phyloP scores from a whole-genome alignment of 2,329 filamentous ascomycete genomes.

The Cercospora sp. region DNA sequence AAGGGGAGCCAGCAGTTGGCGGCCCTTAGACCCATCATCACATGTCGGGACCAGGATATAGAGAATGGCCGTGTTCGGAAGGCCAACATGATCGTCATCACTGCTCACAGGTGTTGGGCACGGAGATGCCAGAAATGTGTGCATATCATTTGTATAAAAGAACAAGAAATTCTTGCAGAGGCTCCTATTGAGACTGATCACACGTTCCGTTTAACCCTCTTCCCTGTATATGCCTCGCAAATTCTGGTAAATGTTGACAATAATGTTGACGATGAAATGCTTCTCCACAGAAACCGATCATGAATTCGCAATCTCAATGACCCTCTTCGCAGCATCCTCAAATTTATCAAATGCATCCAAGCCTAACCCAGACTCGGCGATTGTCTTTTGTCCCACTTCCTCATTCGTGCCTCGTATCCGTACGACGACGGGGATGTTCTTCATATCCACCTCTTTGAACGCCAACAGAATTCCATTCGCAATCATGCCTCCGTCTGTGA shows the following conservation, averaged over 20 bases:
- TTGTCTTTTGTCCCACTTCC: constrained; percentile 66
- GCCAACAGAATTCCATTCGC: constrained; percentile 71
- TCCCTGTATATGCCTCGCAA: neutral
- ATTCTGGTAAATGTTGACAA: neutral
- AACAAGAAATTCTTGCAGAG: neutral
- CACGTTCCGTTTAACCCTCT: neutral
- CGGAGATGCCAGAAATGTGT: neutral
- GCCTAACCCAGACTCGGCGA: constrained; percentile 65
- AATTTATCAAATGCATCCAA: constrained; percentile 73
- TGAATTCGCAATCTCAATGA: constrained; percentile 57
- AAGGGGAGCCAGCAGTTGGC: neutral
- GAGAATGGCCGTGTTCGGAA: neutral
- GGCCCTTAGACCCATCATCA: neutral
- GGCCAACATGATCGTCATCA: neutral
- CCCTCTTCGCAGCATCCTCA: constrained; percentile 68
- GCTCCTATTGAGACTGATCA: neutral
- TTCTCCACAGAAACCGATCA: neutral
- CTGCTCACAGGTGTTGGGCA: neutral
- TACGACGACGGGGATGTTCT: constrained; percentile 68
- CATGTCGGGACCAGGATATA: neutral
- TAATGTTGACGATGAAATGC: neutral
- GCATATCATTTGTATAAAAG: constrained; percentile 6
- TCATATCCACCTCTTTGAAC: constrained; percentile 64
- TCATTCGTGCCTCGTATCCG: constrained; percentile 75
- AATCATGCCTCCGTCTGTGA: constrained; percentile 80